Conservation (phyloP, 225 moss, liverwort and hornwort species). For the Physcomitrellopsis africana region DNA sequence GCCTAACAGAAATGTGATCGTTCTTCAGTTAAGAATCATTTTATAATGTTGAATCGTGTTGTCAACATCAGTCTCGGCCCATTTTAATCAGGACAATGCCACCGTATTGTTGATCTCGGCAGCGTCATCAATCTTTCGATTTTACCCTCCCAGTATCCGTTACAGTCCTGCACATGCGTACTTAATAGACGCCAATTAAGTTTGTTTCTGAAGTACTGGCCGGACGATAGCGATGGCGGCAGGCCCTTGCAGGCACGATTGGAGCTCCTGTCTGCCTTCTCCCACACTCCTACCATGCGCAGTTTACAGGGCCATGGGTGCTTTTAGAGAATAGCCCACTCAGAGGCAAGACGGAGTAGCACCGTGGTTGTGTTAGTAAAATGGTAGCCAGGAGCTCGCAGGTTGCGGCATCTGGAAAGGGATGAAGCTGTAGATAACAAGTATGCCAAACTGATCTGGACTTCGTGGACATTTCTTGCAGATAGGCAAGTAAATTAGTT, state of each 20-base stretch:
- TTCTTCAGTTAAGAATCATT: no score
- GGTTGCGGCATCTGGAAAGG: not conserved
- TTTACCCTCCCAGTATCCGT: constrained; percentile 24
- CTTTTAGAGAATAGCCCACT: not conserved
- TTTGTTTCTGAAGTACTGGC: constrained; percentile 1
- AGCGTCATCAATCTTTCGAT: not conserved
- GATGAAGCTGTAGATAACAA: not conserved
- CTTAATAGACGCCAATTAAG: constrained; percentile 14
- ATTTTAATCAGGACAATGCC: not conserved
- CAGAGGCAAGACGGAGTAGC: no score
- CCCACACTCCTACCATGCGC: not conserved
- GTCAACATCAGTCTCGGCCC: not conserved
- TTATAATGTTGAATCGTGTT: not conserved
- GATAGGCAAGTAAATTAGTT: not conserved
- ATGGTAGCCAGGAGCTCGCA: no score
- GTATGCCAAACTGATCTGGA: not conserved
- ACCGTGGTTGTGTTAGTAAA: not conserved
- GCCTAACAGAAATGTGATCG: no score
- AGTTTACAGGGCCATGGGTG: not conserved
- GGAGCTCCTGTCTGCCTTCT: not conserved
- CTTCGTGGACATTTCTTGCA: not conserved
- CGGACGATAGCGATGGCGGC: constrained; percentile 6
- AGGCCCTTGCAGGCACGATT: constrained; percentile 10
- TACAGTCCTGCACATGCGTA: constrained; percentile 33
- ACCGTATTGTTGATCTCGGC: not conserved